A percentile compares a stretch with the other conserved stretches of the same genome.
Evolutionary conservation across 2,329 filamentous ascomycete genomes (phyloP).

Genomic region (Penicillium corylophilum): DNA sequence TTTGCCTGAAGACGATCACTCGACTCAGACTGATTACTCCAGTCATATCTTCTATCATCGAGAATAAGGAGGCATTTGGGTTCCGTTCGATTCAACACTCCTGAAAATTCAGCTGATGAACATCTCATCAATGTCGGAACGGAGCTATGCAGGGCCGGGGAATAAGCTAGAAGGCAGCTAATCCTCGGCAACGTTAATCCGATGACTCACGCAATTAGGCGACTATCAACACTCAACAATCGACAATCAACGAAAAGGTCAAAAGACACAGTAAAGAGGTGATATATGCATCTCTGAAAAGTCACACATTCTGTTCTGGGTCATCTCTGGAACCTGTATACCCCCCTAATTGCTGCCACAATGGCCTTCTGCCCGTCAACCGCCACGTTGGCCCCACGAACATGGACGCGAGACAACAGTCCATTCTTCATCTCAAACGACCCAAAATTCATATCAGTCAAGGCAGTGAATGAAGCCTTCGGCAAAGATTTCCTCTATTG

Average conservation of each 20-base stretch:
- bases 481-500: slow-evolving; percentile 18
- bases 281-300: neutral
- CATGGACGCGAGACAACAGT: slow-evolving; percentile 17
- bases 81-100: too few relatives aligned
- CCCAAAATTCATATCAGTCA: slow-evolving; percentile 14
- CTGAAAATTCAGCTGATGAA: neutral
- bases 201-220: neutral
- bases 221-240: neutral
- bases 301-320: neutral
- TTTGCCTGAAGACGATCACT: neutral
- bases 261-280: neutral
- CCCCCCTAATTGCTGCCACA: neutral
- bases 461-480: slow-evolving; percentile 22
- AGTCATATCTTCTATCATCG: neutral
- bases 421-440: slow-evolving; percentile 22
- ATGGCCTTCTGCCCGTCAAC: slow-evolving; percentile 20
- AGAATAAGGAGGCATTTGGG: too few relatives aligned
- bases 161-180: neutral
- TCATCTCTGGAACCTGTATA: neutral
- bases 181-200: neutral
- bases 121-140: neutral
- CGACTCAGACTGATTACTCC: too few relatives aligned
- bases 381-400: slow-evolving; percentile 9
- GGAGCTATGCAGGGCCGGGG: neutral
- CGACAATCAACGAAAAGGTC: too few relatives aligned